These are phyloP conservation scores for Periglandula ipomoeae DNA, from an alignment of 2,329 filamentous ascomycete species.

Conservation along the genomic window DNA sequence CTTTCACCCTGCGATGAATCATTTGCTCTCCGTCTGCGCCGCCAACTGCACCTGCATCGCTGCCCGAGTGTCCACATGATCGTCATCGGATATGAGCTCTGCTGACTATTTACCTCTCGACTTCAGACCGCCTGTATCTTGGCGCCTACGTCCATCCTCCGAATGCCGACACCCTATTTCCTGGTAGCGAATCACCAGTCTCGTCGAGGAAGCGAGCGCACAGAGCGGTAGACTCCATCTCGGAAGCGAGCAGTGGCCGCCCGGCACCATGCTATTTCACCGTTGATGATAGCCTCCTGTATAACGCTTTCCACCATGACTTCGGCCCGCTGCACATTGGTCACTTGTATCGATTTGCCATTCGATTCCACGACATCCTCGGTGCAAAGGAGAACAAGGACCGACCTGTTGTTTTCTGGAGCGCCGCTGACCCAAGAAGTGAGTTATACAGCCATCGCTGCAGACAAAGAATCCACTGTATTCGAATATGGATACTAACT, in stretches of 20 bases:
- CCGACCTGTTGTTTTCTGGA: constrained; percentile 91
- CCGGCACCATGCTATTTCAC: constrained; percentile 84
- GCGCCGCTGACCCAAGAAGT: constrained; percentile 84
- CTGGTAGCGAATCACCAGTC: constrained; percentile 65
- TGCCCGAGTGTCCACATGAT: not conserved
- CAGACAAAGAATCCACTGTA: too few relatives aligned
- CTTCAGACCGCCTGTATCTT: constrained; percentile 82
- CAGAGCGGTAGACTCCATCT: constrained; percentile 49
- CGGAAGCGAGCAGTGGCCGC: constrained; percentile 24
- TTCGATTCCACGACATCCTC: constrained; percentile 90
- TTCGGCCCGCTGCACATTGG: constrained; percentile 97
- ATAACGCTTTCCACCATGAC: constrained; percentile 98
- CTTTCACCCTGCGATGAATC: not conserved
- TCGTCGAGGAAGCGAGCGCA: constrained; percentile 34
- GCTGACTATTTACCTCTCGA: constrained; percentile 11
- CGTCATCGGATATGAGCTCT: constrained; percentile 8
- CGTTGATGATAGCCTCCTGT: constrained; percentile 82
- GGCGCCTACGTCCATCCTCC: constrained; percentile 83
- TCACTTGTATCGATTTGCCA: constrained; percentile 91
- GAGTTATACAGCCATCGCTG: constrained; percentile 33
- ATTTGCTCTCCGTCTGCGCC: not conserved
- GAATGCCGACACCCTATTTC: constrained; percentile 74
- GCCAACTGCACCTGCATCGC: not conserved
- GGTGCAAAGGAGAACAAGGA: constrained; percentile 86
- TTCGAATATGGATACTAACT: not conserved